A percentile compares a stretch with the other conserved stretches of the same genome.
phyloP scores from a whole-genome alignment of 768 basidiomycete species.

The Brasilioporus rufonigricans region DNA sequence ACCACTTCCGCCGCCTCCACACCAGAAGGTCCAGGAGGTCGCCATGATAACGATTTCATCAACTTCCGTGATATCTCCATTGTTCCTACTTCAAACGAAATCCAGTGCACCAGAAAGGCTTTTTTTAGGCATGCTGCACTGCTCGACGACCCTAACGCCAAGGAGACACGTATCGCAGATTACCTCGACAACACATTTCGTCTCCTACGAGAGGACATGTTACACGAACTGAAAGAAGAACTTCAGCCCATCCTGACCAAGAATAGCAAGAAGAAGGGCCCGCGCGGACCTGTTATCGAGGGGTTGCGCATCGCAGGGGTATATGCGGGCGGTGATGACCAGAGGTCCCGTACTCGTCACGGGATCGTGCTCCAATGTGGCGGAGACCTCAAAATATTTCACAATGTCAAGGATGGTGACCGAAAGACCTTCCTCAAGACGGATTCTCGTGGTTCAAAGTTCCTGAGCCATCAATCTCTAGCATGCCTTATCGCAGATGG shows the following conservation, averaged over 20 bases:
- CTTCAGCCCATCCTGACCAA: slow-evolving; percentile 39
- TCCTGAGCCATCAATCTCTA: slow-evolving; percentile 54
- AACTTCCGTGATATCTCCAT: slow-evolving; percentile 63
- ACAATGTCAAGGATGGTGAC: slow-evolving; percentile 33
- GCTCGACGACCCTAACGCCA: slow-evolving; percentile 43
- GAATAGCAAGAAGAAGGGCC: slow-evolving; percentile 35
- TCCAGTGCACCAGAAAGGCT: slow-evolving; percentile 41
- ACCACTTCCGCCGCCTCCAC: slow-evolving; percentile 17
- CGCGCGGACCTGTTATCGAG: slow-evolving; percentile 39
- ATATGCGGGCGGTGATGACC: slow-evolving; percentile 29
- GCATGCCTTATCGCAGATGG: slow-evolving; percentile 50
- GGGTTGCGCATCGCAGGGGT: slow-evolving; percentile 38
- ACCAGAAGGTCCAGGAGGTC: slow-evolving; percentile 49
- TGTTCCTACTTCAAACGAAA: slow-evolving; percentile 60
- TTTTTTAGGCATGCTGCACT: slow-evolving; percentile 47
- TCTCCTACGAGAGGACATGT: slow-evolving; percentile 38
- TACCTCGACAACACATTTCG: slow-evolving; percentile 69
- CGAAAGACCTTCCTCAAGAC: slow-evolving; percentile 39
- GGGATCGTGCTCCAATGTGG: slow-evolving; percentile 40
- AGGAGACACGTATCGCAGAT: slow-evolving; percentile 38
- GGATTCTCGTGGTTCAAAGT: slow-evolving; percentile 31
- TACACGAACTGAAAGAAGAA: slow-evolving; percentile 57
- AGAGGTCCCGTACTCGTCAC: slow-evolving; percentile 36
- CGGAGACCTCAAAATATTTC: slow-evolving; percentile 38
- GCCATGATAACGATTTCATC: slow-evolving; percentile 67